Percentiles rank a stretch among this genome's conserved stretches.
phyloP scores from a whole-genome alignment of 2,329 filamentous ascomycete genomes.

The Paracoccidioides brasiliensis region DNA sequence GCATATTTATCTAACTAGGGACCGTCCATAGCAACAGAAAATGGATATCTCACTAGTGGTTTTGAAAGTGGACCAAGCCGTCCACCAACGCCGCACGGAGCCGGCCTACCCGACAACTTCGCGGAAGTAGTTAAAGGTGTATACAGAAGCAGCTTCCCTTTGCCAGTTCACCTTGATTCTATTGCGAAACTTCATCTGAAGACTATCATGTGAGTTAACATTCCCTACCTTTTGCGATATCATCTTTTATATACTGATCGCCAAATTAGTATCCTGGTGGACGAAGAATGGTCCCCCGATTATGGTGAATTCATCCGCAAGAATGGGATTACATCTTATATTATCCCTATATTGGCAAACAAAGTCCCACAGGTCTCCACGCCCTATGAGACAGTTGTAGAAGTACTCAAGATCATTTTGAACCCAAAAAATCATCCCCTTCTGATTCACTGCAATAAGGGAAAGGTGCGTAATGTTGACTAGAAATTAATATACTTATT shows the following conservation, averaged over 20 bases:
- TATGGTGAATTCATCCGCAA: slow-evolving; percentile 49
- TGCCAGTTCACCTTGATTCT: slow-evolving; percentile 55
- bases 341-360: slow-evolving; percentile 74
- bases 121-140: slow-evolving; percentile 60
- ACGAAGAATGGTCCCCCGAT: slow-evolving; percentile 42
- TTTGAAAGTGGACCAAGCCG: slow-evolving; percentile 14
- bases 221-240: not conserved
- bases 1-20: not conserved
- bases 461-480: slow-evolving; percentile 43
- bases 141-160: slow-evolving; percentile 72
- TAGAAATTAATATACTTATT: not conserved
- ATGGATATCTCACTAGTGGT: slow-evolving; percentile 6
- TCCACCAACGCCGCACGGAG: slow-evolving; percentile 21
- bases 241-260: slow-evolving; percentile 1
- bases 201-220: slow-evolving; percentile 55
- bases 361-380: slow-evolving; percentile 59
- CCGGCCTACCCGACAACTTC: slow-evolving; percentile 54
- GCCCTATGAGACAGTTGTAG: slow-evolving; percentile 51
- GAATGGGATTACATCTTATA: slow-evolving; percentile 57
- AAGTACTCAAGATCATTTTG: slow-evolving; percentile 58
- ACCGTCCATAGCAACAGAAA: slow-evolving; percentile 1
- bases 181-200: slow-evolving; percentile 56
- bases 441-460: slow-evolving; percentile 86
- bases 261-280: slow-evolving; percentile 45
- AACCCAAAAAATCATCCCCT: slow-evolving; percentile 64